phyloP scores from a whole-genome alignment of 129 eudicot genomes.

The Lonicera japonica region DNA sequence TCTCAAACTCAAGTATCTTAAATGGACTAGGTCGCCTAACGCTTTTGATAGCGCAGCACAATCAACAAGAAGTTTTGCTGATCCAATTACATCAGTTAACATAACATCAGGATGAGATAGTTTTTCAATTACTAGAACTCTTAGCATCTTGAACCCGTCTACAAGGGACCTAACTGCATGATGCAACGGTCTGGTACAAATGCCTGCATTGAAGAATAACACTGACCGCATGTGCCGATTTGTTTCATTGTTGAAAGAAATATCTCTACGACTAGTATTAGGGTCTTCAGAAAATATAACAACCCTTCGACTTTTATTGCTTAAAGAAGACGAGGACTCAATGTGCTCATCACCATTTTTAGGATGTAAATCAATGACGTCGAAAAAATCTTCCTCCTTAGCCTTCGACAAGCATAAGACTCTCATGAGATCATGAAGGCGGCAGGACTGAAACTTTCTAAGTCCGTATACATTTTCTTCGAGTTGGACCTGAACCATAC shows the following conservation, averaged over 20 bases:
- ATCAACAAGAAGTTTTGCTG: not conserved
- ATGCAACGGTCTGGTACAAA: too few relatives aligned
- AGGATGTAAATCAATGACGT: not conserved
- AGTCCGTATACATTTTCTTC: not conserved
- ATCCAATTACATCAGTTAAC: not conserved
- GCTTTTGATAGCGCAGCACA: not conserved
- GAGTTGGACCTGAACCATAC: slow-evolving; percentile 1
- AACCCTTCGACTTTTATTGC: not conserved
- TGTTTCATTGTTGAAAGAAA: not conserved
- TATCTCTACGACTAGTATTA: not conserved
- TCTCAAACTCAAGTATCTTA: slow-evolving; percentile 14
- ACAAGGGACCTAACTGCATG: not conserved
- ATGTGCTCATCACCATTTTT: not conserved
- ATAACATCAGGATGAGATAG: not conserved
- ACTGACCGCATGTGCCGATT: not conserved
- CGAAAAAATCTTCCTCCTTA: not conserved
- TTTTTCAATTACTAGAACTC: slow-evolving; percentile 8
- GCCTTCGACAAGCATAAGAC: not conserved
- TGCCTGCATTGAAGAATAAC: not conserved
- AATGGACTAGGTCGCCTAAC: slow-evolving; percentile 6
- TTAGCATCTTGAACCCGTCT: slow-evolving; percentile 2
- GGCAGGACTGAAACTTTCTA: not conserved
- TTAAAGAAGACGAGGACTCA: too few relatives aligned
- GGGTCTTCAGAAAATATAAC: not conserved
- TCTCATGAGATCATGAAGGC: slow-evolving; percentile 3